Base-by-base conservation (phyloP, 345 rosid genomes). In the Sonneratia alba region DNA sequence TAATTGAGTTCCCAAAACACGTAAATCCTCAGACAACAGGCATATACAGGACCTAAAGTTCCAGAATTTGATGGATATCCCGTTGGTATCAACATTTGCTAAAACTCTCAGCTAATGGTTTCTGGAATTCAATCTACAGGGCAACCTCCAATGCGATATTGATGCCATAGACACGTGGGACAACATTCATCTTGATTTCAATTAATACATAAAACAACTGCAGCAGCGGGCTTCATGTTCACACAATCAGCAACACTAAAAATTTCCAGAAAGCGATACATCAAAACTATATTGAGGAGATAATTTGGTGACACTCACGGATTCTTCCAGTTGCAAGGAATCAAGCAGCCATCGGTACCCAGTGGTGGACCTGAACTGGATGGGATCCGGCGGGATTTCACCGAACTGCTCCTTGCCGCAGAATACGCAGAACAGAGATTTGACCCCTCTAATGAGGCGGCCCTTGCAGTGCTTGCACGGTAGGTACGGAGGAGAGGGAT, bases 391-490 rank as follows among this genome's bases (percentile, higher is more conserved):
- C 36, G 87, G 79, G 32, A 77, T 73, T 7, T 84, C 88, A 48
- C 74, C 80, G 14, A 73, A 71, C 66, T 77, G 87, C 49, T 77
- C 83, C 15, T 80, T 73, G n/a, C 98, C 96, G 62, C 96, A 93
- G 79, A 93, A 93, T 45, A 93, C 85, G 77, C 98, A 91, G 76
- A 87, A 70, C 66, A 86, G 63, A 19, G 97, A 93, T 21, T 81
- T 75, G 14, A 78, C 55, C 22, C 92, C 96, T 22, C 87, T 70
- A 38, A 93, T 83, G 36, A 93, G 91, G 70, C 81, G 80, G 2
- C 87, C 92, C 32, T 85, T 81, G 76, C 97, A 94, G 80, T 80
- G 79, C 63, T 76, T 81, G 85, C 98, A 91, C 11, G 89, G 90
- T 69, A 83, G 89, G 66, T 80, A 70, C 38, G 83, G 73, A 12